phyloP scores from a whole-genome alignment of 2,329 filamentous ascomycete genomes.

The Fragosphaeria purpurea region DNA sequence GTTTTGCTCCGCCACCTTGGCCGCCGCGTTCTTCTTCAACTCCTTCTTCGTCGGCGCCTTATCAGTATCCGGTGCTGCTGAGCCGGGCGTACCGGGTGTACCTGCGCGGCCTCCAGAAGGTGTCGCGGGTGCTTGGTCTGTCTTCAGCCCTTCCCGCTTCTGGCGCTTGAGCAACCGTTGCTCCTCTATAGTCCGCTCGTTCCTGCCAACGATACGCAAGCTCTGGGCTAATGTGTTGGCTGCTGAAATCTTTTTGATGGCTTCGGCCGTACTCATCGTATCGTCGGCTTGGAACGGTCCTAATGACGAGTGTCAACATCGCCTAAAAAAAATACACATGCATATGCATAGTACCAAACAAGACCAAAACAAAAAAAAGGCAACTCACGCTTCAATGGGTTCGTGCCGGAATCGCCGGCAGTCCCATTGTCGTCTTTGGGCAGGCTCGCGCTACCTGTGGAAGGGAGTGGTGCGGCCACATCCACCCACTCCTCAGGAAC shows the following conservation, averaged over 20 bases:
- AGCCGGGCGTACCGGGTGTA: constrained; percentile 51
- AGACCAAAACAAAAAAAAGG: not conserved
- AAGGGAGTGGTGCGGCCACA: constrained; percentile 45
- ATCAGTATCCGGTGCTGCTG: constrained; percentile 51
- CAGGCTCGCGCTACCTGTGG: not conserved
- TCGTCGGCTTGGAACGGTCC: constrained; percentile 33
- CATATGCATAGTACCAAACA: too few species aligned
- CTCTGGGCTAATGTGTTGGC: constrained; percentile 35
- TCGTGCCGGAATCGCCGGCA: constrained; percentile 39
- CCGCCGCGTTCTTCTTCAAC: constrained; percentile 61
- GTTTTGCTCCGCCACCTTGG: constrained; percentile 66
- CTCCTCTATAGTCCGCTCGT: constrained; percentile 65
- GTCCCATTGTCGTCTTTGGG: constrained; percentile 33
- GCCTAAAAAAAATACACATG: too few species aligned
- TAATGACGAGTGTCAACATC: constrained; percentile 14
- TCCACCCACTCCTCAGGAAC: constrained; percentile 68
- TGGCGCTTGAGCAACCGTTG: constrained; percentile 57
- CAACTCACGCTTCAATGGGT: constrained; percentile 51
- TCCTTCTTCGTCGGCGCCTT: constrained; percentile 84
- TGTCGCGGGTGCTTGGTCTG: constrained; percentile 39
- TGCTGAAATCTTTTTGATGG: constrained; percentile 30
- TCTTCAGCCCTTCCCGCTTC: constrained; percentile 48
- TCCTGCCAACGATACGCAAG: constrained; percentile 52
- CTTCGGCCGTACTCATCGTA: not conserved
- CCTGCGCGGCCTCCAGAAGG: constrained; percentile 39